Percentiles rank a stretch among this genome's conserved stretches.
These are phyloP conservation scores for Colletotrichum aenigma DNA, from an alignment of 2,329 filamentous ascomycete genomes.

Conservation along the genomic window DNA sequence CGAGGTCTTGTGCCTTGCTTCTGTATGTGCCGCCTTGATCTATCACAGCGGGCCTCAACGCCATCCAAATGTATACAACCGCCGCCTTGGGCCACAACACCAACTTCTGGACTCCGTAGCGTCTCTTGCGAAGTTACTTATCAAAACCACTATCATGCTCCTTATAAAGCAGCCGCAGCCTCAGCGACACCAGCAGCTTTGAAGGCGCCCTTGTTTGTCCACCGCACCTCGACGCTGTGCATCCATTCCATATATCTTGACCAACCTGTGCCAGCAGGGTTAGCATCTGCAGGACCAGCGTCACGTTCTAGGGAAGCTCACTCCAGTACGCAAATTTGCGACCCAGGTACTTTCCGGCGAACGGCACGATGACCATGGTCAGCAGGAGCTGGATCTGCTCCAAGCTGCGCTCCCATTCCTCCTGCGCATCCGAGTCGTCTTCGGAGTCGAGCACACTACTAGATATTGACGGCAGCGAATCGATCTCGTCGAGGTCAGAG, in stretches of 20 bases:
- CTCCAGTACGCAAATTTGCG: conserved; percentile 96
- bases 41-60: conserved; percentile 8
- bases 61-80: conserved; percentile 6
- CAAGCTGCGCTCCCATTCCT: conserved; percentile 92
- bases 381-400: conserved; percentile 92
- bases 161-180: conserved; percentile 60
- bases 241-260: conserved; percentile 94
- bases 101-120: background rate
- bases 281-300: background rate
- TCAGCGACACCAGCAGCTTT: conserved; percentile 67
- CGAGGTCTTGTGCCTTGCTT: background rate
- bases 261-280: conserved; percentile 69
- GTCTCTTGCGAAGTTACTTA: background rate
- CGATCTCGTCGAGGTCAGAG: conserved; percentile 62
- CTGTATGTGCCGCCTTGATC: background rate
- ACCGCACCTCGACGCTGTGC: conserved; percentile 76
- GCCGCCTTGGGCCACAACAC: background rate
- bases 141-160: background rate
- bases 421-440: conserved; percentile 82
- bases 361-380: conserved; percentile 94
- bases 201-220: conserved; percentile 67
- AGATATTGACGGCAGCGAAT: conserved; percentile 67
- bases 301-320: conserved; percentile 48
- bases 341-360: conserved; percentile 92
- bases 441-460: conserved; percentile 54